Evolutionary conservation across 1,284 basidiomycete species (phyloP).

Genomic region (Cutaneotrichosporon sp.): DNA sequence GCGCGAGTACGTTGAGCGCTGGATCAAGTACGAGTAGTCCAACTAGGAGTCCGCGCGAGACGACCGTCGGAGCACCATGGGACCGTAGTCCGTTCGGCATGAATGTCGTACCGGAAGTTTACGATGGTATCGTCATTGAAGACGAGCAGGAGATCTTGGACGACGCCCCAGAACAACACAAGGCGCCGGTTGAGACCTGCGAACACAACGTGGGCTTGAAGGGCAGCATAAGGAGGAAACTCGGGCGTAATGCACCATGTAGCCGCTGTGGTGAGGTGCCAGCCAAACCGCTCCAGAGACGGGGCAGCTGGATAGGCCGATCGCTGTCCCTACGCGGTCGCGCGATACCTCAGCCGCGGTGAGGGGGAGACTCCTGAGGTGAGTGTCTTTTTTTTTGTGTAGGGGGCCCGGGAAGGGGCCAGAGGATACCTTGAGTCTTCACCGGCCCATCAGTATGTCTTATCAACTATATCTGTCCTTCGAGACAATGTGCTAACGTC

Average conservation of each 20-base stretch:
- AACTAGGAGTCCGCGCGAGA: neutral
- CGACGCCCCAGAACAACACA: neutral
- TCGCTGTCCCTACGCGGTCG: neutral
- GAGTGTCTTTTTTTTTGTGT: neutral
- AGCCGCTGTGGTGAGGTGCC: neutral
- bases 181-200: neutral
- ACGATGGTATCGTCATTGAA: neutral
- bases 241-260: neutral
- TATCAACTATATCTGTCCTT: too few species aligned
- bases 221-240: conserved; percentile 3
- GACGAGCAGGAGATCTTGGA: neutral
- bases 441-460: neutral
- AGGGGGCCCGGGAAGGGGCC: too few species aligned
- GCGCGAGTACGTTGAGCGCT: neutral
- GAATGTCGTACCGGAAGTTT: neutral
- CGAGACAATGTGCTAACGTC: neutral
- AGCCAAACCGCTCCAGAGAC: neutral
- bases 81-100: neutral
- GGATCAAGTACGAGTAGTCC: neutral
- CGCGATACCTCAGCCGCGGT: neutral
- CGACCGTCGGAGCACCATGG: neutral
- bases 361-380: neutral
- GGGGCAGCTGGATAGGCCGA: neutral
- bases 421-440: neutral
- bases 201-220: neutral